A percentile compares a stretch with the other conserved stretches of the same genome.
These are phyloP conservation scores for Fusarium poae DNA, from an alignment of 2,329 filamentous ascomycete genomes.

Conservation along the genomic window DNA sequence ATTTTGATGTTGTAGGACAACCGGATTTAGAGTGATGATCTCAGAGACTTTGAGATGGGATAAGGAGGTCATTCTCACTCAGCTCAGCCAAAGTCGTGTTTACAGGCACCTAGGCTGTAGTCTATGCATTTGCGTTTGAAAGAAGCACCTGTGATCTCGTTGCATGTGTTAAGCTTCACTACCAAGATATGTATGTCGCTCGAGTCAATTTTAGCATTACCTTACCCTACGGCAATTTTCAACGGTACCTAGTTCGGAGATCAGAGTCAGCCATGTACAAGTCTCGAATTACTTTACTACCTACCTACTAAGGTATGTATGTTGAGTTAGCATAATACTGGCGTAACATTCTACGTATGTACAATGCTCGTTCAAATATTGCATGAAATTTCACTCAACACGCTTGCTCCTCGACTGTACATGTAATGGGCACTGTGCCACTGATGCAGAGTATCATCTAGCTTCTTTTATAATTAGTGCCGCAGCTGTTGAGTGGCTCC, in stretches of 20 bases:
- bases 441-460: conserved; percentile 35
- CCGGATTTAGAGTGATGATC: conserved; percentile 19
- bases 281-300: not conserved
- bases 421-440: conserved; percentile 40
- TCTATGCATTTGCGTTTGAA: not conserved
- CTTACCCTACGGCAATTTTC: conserved; percentile 6
- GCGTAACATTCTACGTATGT: not conserved
- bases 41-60: conserved; percentile 1
- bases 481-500: conserved; percentile 19
- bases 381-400: conserved; percentile 20
- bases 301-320: too few relatives aligned
- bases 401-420: conserved; percentile 12
- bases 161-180: not conserved
- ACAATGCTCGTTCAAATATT: conserved; percentile 7
- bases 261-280: not conserved
- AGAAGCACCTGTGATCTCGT: not conserved
- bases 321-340: not conserved
- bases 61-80: conserved; percentile 9
- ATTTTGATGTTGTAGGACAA: conserved; percentile 16
- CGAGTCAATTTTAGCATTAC: conserved; percentile 9
- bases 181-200: not conserved
- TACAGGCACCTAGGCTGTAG: not conserved
- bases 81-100: not conserved
- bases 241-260: not conserved
- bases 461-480: conserved; percentile 21